Evolutionary conservation across 1,284 basidiomycete species (phyloP), one percentile per base, ranked within the genome.

Genomic region (Ganoderma leucocontextum): DNA sequence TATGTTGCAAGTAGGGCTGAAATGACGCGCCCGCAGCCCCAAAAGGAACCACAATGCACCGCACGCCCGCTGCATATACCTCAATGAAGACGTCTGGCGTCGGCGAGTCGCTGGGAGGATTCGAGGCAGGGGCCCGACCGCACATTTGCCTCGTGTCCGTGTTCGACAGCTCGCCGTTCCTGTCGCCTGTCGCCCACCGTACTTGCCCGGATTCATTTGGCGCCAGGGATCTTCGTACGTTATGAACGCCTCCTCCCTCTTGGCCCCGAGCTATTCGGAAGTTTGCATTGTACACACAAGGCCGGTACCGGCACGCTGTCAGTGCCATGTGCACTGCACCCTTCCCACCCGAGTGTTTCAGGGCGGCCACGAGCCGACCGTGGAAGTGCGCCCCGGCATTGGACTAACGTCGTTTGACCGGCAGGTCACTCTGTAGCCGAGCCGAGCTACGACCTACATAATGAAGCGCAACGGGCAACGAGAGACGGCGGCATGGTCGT

Each of bases 221-320:
- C 52, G 52, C 52, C 17, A 55, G 29, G 33, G 52, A 55, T 55
- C 52, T 19, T 35, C 52, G 52, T 55, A 55, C 52, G 52, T 35
- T 17, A 55, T 5, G 47, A 22, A n/a, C 47, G 47, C 47, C 52
- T 17, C 47, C 52, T 17, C 13, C 33, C 15, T 33, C 52, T 55
- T 55, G 33, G 17, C 17, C 52, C 52, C 52, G 52, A 55, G 33
- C 29, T 55, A 55, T 33, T 33, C 52, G 52, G 52, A 25, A 10
- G 47, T 17, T 17, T 15, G 2, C n/a, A 49, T 49, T 19, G 19
- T 19, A 19, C 47, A 33, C 33, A 33, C 13, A 6, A 15, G 4
- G 19, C 13, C 25, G 25, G 25, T 53, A 25, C 49, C 25, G 49
- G 49, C 49, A 53, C 22, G 10, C 19, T 17, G 47, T 7, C 29